Evolutionary conservation across 1,284 basidiomycete species (phyloP).

Genomic region (Ganoderma boninense): DNA sequence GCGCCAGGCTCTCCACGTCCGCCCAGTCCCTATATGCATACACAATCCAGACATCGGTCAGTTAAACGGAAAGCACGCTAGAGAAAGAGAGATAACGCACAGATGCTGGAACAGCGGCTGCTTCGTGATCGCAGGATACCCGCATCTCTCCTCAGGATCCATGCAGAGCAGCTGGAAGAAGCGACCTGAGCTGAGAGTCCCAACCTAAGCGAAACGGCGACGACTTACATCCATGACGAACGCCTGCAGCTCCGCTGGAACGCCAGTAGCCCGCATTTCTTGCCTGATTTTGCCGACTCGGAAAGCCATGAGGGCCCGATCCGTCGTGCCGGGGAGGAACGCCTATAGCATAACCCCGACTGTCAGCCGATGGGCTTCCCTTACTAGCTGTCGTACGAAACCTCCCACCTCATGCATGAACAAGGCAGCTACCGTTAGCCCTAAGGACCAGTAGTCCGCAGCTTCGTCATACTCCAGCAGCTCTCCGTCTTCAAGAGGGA

Average conservation of each 20-base stretch:
- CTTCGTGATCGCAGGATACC: constrained; percentile 3
- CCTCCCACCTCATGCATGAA: constrained; percentile 28
- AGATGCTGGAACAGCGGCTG: constrained; percentile 10
- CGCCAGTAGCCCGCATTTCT: neutral
- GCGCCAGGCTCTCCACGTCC: constrained; percentile 5
- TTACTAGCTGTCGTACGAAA: neutral
- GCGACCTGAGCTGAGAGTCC: neutral
- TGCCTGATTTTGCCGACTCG: constrained; percentile 9
- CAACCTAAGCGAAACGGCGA: neutral
- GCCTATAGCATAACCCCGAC: neutral
- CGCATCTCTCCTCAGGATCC: constrained; percentile 6
- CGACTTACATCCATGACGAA: constrained; percentile 23
- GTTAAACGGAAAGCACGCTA: neutral
- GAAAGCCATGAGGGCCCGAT: constrained; percentile 4
- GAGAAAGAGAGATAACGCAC: constrained; percentile 7
- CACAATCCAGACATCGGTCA: neutral
- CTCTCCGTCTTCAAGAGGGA: neutral
- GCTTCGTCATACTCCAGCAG: constrained; percentile 29
- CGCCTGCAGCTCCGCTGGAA: constrained; percentile 4
- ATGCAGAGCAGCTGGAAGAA: constrained; percentile 15
- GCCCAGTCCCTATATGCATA: constrained; percentile 19
- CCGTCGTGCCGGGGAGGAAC: constrained; percentile 11
- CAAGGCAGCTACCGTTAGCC: constrained; percentile 27
- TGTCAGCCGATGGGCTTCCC: neutral
- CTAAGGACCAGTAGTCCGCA: constrained; percentile 40